phyloP scores from a whole-genome alignment of 2,329 filamentous ascomycete genomes.

The Botryotinia narcissicola region DNA sequence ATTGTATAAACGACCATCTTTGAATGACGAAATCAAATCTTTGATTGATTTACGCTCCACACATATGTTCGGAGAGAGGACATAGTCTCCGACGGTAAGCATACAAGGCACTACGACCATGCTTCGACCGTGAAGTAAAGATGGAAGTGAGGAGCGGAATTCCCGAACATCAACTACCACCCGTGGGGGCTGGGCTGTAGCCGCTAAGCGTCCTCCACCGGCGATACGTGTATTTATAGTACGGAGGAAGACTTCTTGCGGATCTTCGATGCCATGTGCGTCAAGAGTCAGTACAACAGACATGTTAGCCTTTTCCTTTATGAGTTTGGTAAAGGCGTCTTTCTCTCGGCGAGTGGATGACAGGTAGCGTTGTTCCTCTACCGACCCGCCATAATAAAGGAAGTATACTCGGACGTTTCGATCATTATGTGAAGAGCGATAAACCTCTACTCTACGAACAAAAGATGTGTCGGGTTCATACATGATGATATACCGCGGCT shows the following conservation, averaged over 20 bases:
- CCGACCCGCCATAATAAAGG: constrained; percentile 90
- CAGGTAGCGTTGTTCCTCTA: constrained; percentile 93
- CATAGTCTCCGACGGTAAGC: constrained; percentile 94
- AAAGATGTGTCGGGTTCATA: constrained; percentile 96
- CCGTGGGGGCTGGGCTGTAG: constrained; percentile 82
- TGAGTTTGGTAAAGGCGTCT: constrained; percentile 90
- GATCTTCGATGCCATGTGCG: constrained; percentile 66
- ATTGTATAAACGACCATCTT: constrained; percentile 85
- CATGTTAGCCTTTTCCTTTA: constrained; percentile 93
- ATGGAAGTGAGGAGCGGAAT: constrained; percentile 89
- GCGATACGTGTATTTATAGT: constrained; percentile 97
- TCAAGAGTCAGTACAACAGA: constrained; percentile 80
- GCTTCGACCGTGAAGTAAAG: constrained; percentile 81
- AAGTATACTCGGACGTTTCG: constrained; percentile 92
- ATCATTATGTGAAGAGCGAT: constrained; percentile 88
- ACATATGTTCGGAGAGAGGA: constrained; percentile 86
- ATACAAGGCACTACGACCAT: constrained; percentile 92
- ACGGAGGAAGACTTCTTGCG: constrained; percentile 87
- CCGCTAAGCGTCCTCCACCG: constrained; percentile 78
- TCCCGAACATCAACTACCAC: constrained; percentile 96
- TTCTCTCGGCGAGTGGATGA: constrained; percentile 91
- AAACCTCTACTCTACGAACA: constrained; percentile 91
- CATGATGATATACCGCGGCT: constrained; percentile 95
- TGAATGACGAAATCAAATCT: constrained; percentile 88
- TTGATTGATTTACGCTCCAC: constrained; percentile 91